Base-by-base conservation (phyloP, 805 yeast species). In the Cephaloascus albidus region DNA sequence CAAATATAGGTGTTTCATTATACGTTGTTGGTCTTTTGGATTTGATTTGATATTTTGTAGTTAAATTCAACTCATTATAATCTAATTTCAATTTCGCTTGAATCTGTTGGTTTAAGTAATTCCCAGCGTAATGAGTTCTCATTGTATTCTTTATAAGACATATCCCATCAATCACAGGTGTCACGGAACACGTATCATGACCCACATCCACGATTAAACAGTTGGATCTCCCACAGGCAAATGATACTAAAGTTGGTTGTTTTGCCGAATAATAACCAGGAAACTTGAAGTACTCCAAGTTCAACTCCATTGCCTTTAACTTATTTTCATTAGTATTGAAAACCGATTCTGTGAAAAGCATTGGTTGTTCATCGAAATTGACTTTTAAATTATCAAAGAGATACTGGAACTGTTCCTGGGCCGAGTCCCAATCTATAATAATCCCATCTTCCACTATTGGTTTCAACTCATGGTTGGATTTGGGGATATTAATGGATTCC, bases 161-260 rank as follows among this genome's bases (percentile, higher is more conserved):
- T 60, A 82, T 75, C 18, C 94, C 95, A 60, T 83, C 95, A 43
- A 81, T 77, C 17, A 84, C 87, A 2, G 89, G 95, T 4, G 93
- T 81, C 1, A 80, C 89, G 44, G 86, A 77, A 16, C 74, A 67
- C 2, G 80, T 63, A 53, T 84, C 89, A 53, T 85, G 93, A 4
- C 96, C 96, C 32, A 85, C 61, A 56, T 87, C 95, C 32, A 87
- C 90, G 32, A 87, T 87, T 26, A 87, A 64, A 55, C 95, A 87
- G 43, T 81, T 82, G 35, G 95, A 88, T 54, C 94, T 72, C 3
- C 95, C 96, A 46, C 84, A 82, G 10, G 90, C 88, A 60, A 89
- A 89, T 2, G 95, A 78, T 1, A 84, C 79, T 61, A 95, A 83
- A 0, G 94, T 81, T n/a, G 96, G 90, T 6, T 81, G 71, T 42